Percentiles rank a stretch among this genome's conserved stretches.
Evolutionary conservation across 441 rosid genomes (phyloP).

Genomic region (Euphorbia schlechtendalii): DNA sequence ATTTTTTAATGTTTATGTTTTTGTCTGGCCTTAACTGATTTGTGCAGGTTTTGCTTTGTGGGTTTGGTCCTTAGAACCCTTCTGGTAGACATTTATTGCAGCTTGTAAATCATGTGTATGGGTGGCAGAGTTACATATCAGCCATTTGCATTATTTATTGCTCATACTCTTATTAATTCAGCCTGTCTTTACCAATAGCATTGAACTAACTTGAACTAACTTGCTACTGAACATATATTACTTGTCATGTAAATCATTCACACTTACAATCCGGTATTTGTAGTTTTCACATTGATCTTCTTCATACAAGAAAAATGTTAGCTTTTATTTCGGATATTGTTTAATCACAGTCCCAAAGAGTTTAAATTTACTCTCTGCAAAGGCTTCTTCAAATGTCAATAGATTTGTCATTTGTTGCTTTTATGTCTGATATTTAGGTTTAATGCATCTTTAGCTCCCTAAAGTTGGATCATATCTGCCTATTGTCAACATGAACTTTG

Average conservation of each 20-base stretch:
- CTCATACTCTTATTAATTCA: constrained; percentile 16
- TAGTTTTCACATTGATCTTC: not conserved
- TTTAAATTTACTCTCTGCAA: no score
- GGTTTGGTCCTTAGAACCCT: constrained; percentile 19
- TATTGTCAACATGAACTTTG: no score
- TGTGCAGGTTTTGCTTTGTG: constrained; percentile 11
- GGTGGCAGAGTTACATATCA: constrained; percentile 15
- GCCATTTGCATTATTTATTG: constrained; percentile 41
- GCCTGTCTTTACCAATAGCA: constrained; percentile 6
- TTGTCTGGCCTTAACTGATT: constrained; percentile 14
- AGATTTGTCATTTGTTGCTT: no score
- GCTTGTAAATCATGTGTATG: constrained; percentile 16
- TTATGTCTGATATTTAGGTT: no score
- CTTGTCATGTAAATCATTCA: not conserved
- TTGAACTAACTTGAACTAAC: constrained; percentile 19
- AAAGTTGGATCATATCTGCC: no score
- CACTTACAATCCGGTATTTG: constrained; percentile 3
- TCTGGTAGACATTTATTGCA: constrained; percentile 27
- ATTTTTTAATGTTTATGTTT: not conserved
- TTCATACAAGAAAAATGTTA: not conserved
- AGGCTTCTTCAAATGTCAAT: no score
- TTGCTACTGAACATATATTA: not conserved
- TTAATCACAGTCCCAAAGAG: not conserved
- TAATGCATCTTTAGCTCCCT: no score
- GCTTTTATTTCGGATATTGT: not conserved